Percentiles rank a stretch among this genome's conserved stretches.
Conservation (phyloP, 306 rosid species). For the Arachis hypogaea region DNA sequence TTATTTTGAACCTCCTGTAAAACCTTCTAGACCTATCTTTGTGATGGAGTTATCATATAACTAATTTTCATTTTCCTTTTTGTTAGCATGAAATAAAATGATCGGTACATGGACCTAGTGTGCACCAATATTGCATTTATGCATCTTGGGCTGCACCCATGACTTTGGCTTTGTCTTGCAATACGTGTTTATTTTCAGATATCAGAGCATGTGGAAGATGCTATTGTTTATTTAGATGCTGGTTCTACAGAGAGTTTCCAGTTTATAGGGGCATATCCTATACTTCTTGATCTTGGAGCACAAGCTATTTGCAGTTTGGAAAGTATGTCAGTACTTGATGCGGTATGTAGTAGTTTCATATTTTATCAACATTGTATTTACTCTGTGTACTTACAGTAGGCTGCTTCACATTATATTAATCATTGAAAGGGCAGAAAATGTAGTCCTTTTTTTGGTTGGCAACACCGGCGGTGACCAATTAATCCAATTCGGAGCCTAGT, state of each 20-base stretch:
- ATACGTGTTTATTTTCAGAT: constrained; percentile 47
- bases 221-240: constrained; percentile 79
- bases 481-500: too few relatives aligned
- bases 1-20: constrained; percentile 1
- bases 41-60: background rate
- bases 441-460: too few relatives aligned
- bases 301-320: constrained; percentile 79
- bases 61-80: background rate
- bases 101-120: background rate
- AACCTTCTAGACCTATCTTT: background rate
- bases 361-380: constrained; percentile 12
- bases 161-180: constrained; percentile 20
- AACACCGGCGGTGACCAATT: too few relatives aligned
- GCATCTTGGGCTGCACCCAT: constrained; percentile 3
- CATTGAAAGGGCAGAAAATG: background rate
- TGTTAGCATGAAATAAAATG: background rate
- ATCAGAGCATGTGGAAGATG: constrained; percentile 77
- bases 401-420: constrained; percentile 7
- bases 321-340: constrained; percentile 56
- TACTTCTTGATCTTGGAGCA: constrained; percentile 74
- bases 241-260: constrained; percentile 88
- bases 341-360: constrained; percentile 48
- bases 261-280: constrained; percentile 67
- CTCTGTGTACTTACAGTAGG: constrained; percentile 3
- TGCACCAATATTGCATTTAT: background rate